A percentile compares a stretch with the other conserved stretches of the same genome.
phyloP scores from a whole-genome alignment of 2,329 filamentous ascomycete species.

The Exserohilum rostratum region DNA sequence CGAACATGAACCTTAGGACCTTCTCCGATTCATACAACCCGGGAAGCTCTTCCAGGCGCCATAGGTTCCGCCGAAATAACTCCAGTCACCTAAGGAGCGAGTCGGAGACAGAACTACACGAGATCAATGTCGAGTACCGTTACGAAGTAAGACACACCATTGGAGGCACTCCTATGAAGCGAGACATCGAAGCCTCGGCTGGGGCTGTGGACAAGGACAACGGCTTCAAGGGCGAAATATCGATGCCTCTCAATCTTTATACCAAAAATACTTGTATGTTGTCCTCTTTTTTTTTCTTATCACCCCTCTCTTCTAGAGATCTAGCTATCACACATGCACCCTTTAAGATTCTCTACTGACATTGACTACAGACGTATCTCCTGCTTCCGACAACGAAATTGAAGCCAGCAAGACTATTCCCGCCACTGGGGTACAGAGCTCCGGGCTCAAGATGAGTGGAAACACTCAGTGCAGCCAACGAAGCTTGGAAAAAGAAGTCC shows the following conservation, averaged over 20 bases:
- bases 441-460: not conserved
- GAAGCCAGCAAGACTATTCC: not conserved
- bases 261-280: not conserved
- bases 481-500: conserved; percentile 28
- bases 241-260: not conserved
- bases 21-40: not conserved
- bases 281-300: not conserved
- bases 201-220: not conserved
- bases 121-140: conserved; percentile 10
- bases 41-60: conserved; percentile 1
- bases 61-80: not conserved
- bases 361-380: not conserved
- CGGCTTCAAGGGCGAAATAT: not conserved
- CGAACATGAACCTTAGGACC: not conserved
- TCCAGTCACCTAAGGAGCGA: not conserved
- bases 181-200: not conserved
- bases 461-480: not conserved
- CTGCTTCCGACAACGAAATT: not conserved
- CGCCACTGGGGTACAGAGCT: not conserved
- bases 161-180: conserved; percentile 6
- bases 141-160: conserved; percentile 9
- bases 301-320: not conserved
- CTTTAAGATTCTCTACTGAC: not conserved
- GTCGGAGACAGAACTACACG: conserved; percentile 4
- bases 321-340: too few relatives aligned